These are phyloP conservation scores for Conticribra weissflogii DNA, from an alignment of 108 stramenopile genomes.

Conservation along the genomic window DNA sequence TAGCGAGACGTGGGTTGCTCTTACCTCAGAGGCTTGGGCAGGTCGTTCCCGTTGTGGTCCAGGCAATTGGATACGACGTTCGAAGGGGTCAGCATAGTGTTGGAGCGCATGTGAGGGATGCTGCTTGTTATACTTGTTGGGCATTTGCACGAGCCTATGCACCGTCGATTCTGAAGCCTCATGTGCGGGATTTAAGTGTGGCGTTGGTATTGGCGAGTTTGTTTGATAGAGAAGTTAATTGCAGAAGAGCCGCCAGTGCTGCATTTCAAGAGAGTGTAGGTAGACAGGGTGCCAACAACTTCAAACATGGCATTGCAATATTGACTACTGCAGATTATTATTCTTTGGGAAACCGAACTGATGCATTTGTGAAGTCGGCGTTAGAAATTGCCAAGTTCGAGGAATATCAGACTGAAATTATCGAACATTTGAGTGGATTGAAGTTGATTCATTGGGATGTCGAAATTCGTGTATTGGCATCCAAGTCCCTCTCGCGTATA, in stretches of 20 bases:
- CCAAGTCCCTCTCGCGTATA: slow-evolving; percentile 74
- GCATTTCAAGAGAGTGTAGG: slow-evolving; percentile 96
- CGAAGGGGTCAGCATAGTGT: slow-evolving; percentile 88
- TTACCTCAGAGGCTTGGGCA: slow-evolving; percentile 83
- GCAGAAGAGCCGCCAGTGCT: slow-evolving; percentile 96
- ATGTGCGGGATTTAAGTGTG: slow-evolving; percentile 66
- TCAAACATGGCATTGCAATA: slow-evolving; percentile 94
- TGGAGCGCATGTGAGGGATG: slow-evolving; percentile 97
- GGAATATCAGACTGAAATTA: slow-evolving; percentile 80
- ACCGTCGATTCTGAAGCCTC: slow-evolving; percentile 77
- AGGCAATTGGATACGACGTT: slow-evolving; percentile 91
- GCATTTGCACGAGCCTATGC: slow-evolving; percentile 97
- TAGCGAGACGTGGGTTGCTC: slow-evolving; percentile 95
- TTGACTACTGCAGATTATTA: slow-evolving; percentile 96
- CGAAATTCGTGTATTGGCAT: slow-evolving; percentile 78
- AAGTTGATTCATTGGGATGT: slow-evolving; percentile 95
- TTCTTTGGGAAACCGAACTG: slow-evolving; percentile 90
- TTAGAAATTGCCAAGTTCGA: slow-evolving; percentile 78
- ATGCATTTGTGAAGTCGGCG: slow-evolving; percentile 82
- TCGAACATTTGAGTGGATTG: slow-evolving; percentile 69
- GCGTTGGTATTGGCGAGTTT: slow-evolving; percentile 89
- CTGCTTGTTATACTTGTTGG: slow-evolving; percentile 99
- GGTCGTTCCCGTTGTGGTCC: slow-evolving; percentile 85
- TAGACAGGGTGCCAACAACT: slow-evolving; percentile 73
- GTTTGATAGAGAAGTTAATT: slow-evolving; percentile 98